A percentile compares a stretch with the other conserved stretches of the same genome.
Conservation (phyloP, 1,284 basidiomycete genomes). For the Trichosporon sp. region DNA sequence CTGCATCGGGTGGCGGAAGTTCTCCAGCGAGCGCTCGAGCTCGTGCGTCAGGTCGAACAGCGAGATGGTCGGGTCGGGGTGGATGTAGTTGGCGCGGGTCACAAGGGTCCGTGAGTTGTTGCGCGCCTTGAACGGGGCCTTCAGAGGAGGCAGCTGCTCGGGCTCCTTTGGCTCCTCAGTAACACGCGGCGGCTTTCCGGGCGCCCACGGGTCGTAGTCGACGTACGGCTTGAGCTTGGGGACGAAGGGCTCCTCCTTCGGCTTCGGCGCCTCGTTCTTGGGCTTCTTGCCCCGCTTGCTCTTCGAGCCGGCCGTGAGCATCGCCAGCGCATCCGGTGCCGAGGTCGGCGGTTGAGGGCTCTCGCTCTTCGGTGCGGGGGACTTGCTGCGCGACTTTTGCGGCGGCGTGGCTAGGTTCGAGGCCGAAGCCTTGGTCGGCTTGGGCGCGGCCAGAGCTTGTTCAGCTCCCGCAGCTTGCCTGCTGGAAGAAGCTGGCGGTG, state of each 20-base stretch:
- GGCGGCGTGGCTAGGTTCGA: background rate
- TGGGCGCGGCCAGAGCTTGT: background rate
- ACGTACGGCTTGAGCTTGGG: slow-evolving; percentile 5
- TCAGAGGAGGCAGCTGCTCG: slow-evolving; percentile 11
- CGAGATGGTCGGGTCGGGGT: slow-evolving; percentile 23
- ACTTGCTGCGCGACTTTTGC: background rate
- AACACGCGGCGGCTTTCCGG: slow-evolving; percentile 16
- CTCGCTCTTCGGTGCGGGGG: background rate
- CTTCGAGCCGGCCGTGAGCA: background rate
- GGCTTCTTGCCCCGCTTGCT: slow-evolving; percentile 6
- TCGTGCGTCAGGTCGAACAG: slow-evolving; percentile 26
- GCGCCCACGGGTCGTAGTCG: slow-evolving; percentile 6
- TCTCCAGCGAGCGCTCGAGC: slow-evolving; percentile 25
- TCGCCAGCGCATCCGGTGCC: slow-evolving; percentile 3
- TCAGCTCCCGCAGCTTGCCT: background rate
- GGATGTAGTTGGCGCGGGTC: slow-evolving; percentile 17
- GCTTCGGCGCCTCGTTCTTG: background rate
- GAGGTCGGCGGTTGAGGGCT: slow-evolving; percentile 2
- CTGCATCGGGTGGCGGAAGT: slow-evolving; percentile 32
- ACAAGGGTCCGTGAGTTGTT: slow-evolving; percentile 1
- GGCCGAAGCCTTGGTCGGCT: background rate
- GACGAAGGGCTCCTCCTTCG: slow-evolving; percentile 3
- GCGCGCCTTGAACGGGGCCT: slow-evolving; percentile 17
- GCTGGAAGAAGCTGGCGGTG: background rate
- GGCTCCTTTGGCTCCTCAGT: slow-evolving; percentile 11